phyloP scores from a whole-genome alignment of 805 yeast species.

The Vanderwaltozyma verrucispora region DNA sequence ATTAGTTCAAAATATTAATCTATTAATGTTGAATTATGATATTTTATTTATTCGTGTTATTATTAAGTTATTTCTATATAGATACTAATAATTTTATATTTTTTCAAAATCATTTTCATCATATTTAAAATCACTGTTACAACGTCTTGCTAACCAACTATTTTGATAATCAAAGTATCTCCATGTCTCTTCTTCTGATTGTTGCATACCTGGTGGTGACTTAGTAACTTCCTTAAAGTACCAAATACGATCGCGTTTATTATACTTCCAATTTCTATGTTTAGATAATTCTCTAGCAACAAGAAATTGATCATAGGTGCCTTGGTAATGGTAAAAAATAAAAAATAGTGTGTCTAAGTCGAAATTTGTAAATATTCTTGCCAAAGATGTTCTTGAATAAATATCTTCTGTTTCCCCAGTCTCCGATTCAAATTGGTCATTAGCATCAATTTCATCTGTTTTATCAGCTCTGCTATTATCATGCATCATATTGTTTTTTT shows the following conservation, averaged over 20 bases:
- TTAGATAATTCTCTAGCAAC: slow-evolving; percentile 71
- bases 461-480: slow-evolving; percentile 2
- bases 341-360: slow-evolving; percentile 84
- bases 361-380: slow-evolving; percentile 57
- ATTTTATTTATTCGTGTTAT: too few species aligned
- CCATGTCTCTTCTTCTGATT: slow-evolving; percentile 42
- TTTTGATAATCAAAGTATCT: slow-evolving; percentile 80
- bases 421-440: neutral
- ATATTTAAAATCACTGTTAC: slow-evolving; percentile 24
- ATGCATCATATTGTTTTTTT: slow-evolving; percentile 5
- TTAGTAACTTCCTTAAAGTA: slow-evolving; percentile 59
- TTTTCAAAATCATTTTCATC: slow-evolving; percentile 43
- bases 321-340: slow-evolving; percentile 77
- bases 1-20: too few species aligned
- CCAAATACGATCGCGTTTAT: slow-evolving; percentile 30
- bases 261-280: slow-evolving; percentile 71
- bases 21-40: too few species aligned
- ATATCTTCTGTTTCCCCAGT: slow-evolving; percentile 17
- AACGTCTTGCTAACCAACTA: slow-evolving; percentile 51
- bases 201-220: slow-evolving; percentile 70
- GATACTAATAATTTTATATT: slow-evolving; percentile 1
- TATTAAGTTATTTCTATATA: neutral
- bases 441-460: slow-evolving; percentile 3
- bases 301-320: slow-evolving; percentile 57
- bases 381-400: slow-evolving; percentile 33